Conservation (phyloP, 1,284 basidiomycete species). For the Heterobasidion irregulare region DNA sequence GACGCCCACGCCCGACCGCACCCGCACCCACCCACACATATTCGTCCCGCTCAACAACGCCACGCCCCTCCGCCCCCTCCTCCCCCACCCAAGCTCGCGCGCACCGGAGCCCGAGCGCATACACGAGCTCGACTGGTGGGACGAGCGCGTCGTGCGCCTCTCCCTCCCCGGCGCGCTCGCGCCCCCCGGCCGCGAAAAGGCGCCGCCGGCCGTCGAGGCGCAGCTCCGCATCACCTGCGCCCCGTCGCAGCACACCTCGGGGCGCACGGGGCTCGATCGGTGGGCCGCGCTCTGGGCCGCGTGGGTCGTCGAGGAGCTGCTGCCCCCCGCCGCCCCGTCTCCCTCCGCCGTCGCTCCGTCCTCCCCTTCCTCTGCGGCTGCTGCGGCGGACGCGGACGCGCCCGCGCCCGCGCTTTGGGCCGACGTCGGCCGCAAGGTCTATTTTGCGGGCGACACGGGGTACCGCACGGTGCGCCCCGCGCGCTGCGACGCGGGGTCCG, state of each 20-base stretch:
- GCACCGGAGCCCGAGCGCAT: conserved; percentile 21
- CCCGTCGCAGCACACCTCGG: conserved; percentile 41
- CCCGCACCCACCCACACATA: conserved; percentile 33
- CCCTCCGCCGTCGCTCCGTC: neutral
- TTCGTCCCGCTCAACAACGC: conserved; percentile 60
- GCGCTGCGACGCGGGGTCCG: no score
- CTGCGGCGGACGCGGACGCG: neutral
- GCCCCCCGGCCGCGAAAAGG: no score
- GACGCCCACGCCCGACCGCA: no score
- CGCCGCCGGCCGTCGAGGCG: neutral
- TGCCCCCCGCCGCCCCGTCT: neutral
- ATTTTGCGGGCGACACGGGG: conserved; percentile 68
- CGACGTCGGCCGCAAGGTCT: conserved; percentile 32
- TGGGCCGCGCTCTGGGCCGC: conserved; percentile 52
- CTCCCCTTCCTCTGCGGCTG: no score
- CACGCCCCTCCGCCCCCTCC: conserved; percentile 28
- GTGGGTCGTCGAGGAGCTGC: conserved; percentile 43
- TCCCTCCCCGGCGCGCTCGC: conserved; percentile 18
- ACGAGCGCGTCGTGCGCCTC: conserved; percentile 33
- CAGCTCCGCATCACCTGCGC: conserved; percentile 26
- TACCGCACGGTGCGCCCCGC: conserved; percentile 32
- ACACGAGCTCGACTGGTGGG: conserved; percentile 70
- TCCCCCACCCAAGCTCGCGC: conserved; percentile 13
- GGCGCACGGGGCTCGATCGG: conserved; percentile 37
- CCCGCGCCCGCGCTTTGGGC: conserved; percentile 1